Conservation (phyloP, 2,329 filamentous ascomycete species). For the Phoma sp. region DNA sequence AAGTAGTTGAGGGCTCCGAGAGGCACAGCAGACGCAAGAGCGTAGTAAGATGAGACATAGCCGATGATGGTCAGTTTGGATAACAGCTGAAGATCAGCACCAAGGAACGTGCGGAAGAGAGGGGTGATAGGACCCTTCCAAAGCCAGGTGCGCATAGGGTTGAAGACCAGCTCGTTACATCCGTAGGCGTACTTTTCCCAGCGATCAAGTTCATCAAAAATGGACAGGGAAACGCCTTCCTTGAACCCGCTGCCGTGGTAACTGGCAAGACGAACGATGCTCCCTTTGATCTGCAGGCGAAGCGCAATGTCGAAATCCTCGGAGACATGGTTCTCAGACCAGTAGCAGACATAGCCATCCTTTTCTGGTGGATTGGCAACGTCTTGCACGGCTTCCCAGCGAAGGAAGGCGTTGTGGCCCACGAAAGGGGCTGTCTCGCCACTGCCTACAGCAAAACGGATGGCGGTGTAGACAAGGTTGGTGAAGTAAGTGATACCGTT, state of each 20-base stretch:
- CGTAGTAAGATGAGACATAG: constrained; percentile 73
- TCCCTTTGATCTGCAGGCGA: constrained; percentile 70
- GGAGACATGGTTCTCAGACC: constrained; percentile 75
- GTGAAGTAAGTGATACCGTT: constrained; percentile 78
- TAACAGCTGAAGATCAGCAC: constrained; percentile 64
- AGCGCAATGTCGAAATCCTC: constrained; percentile 78
- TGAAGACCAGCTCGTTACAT: constrained; percentile 71
- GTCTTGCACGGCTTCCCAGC: constrained; percentile 68
- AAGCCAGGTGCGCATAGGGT: constrained; percentile 67
- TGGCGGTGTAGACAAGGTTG: constrained; percentile 74
- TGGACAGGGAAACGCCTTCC: constrained; percentile 72
- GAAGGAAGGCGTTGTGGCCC: constrained; percentile 76
- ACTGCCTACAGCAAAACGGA: constrained; percentile 70
- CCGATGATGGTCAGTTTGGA: constrained; percentile 73
- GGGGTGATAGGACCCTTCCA: constrained; percentile 67
- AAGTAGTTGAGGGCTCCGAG: constrained; percentile 72
- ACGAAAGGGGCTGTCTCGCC: constrained; percentile 76
- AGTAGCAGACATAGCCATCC: constrained; percentile 69
- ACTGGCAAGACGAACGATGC: constrained; percentile 69
- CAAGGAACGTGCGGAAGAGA: constrained; percentile 65
- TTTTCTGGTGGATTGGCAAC: constrained; percentile 60
- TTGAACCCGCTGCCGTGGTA: constrained; percentile 73
- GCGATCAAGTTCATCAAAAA: constrained; percentile 73
- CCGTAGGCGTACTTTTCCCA: constrained; percentile 64
- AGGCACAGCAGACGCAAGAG: constrained; percentile 69